These are phyloP conservation scores for Omphalea diandra DNA, from an alignment of 441 rosid genomes.

Conservation along the genomic window DNA sequence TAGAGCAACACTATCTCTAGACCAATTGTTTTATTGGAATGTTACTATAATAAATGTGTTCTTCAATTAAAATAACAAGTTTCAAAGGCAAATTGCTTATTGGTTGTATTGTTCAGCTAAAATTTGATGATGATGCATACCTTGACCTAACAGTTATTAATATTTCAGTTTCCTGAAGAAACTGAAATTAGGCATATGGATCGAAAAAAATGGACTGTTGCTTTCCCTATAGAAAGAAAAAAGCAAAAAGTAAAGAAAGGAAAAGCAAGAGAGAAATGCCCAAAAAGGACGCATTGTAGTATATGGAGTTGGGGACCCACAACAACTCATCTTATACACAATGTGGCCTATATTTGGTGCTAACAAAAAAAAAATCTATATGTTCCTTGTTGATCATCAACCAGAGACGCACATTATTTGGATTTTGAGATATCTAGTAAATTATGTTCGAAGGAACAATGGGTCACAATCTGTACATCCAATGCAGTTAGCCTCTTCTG, in stretches of 20 bases:
- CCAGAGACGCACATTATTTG: constrained; percentile 22
- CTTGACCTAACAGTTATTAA: constrained; percentile 3
- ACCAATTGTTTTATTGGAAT: no score
- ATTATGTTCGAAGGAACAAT: constrained; percentile 8
- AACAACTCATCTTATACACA: constrained; percentile 25
- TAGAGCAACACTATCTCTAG: no score
- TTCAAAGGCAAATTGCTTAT: background rate
- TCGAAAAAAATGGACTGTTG: constrained; percentile 7
- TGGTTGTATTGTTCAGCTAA: constrained; percentile 11
- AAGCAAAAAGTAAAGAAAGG: constrained; percentile 14
- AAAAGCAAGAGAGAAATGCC: constrained; percentile 22
- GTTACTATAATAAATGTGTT: no score
- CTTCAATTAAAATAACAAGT: no score
- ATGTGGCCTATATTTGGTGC: constrained; percentile 44
- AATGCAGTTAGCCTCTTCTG: background rate
- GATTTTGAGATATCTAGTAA: no score
- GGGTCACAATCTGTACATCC: constrained; percentile 17
- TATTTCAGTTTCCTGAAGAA: background rate
- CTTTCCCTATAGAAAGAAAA: constrained; percentile 20
- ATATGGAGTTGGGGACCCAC: no score
- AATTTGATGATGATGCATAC: constrained; percentile 4
- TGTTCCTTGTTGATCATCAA: constrained; percentile 22
- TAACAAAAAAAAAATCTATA: constrained; percentile 45
- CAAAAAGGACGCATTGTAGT: constrained; percentile 19
- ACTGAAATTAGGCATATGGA: constrained; percentile 18